Conservation (phyloP, 768 basidiomycete species). For the Collybiopsis luxurians region DNA sequence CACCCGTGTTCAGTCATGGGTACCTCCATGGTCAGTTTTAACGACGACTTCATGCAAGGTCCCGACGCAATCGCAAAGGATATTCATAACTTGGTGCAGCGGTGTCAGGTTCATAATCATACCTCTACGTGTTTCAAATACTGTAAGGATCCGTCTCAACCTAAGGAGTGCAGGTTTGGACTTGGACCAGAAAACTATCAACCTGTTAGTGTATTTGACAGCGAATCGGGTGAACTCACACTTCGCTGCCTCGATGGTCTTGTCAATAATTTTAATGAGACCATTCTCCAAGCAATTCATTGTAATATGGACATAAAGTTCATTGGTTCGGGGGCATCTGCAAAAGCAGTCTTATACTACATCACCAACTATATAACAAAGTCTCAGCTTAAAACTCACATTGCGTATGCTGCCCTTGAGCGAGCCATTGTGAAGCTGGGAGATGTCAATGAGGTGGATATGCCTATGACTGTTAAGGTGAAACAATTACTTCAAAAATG, state of each 20-base stretch:
- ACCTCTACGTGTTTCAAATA: conserved; percentile 36
- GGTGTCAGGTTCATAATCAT: conserved; percentile 32
- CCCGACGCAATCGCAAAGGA: conserved; percentile 15
- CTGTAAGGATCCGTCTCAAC: conserved; percentile 19
- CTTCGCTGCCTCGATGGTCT: conserved; percentile 33
- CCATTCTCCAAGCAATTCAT: conserved; percentile 30
- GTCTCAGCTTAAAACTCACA: conserved; percentile 35
- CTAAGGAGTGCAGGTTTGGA: conserved; percentile 27
- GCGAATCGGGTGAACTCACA: conserved; percentile 26
- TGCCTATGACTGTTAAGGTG: background rate
- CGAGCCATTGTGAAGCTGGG: conserved; percentile 18
- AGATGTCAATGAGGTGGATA: conserved; percentile 1
- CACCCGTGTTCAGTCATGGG: conserved; percentile 20
- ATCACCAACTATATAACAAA: conserved; percentile 52
- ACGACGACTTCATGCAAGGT: background rate
- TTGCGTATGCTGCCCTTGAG: conserved; percentile 34
- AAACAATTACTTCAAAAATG: conserved; percentile 23
- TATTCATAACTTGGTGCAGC: conserved; percentile 17
- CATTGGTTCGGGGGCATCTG: conserved; percentile 35
- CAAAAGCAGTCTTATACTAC: conserved; percentile 43
- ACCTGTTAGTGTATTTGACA: conserved; percentile 20
- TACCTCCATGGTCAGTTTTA: background rate
- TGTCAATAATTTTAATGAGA: conserved; percentile 42
- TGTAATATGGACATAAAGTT: conserved; percentile 51
- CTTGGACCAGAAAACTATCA: conserved; percentile 19